Percentiles rank a stretch among this genome's conserved stretches.
Evolutionary conservation across 306 rosid species (phyloP).

Genomic region (Castanospermum australe): DNA sequence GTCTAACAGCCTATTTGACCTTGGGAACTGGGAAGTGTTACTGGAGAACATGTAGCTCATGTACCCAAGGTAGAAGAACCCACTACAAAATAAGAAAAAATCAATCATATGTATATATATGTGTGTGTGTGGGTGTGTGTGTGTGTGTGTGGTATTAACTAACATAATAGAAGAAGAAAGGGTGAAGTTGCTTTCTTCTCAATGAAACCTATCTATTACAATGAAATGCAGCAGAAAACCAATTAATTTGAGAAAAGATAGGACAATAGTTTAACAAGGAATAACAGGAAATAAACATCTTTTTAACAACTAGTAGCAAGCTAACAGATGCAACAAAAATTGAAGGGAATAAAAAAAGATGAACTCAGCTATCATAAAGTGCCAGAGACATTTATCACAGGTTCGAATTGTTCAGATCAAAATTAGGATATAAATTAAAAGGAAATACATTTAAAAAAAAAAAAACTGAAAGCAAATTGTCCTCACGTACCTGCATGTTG

Average conservation of each 20-base stretch:
- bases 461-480: neutral
- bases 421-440: too few relatives aligned
- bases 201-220: too few relatives aligned
- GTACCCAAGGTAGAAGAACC: neutral
- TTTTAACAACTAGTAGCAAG: neutral
- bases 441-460: too few relatives aligned
- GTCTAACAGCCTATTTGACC: neutral
- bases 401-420: neutral
- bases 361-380: neutral
- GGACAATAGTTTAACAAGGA: neutral
- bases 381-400: neutral
- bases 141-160: too few relatives aligned
- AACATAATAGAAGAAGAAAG: too few relatives aligned
- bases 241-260: neutral
- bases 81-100: neutral
- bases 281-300: neutral
- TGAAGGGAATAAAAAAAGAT: neutral
- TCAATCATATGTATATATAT: too few relatives aligned
- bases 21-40: neutral
- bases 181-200: too few relatives aligned
- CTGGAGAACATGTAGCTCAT: neutral
- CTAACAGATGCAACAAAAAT: neutral
- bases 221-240: neutral
- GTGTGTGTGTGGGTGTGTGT: too few relatives aligned
- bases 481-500: slow-evolving; percentile 67